These are phyloP conservation scores for Backusella parvicylindrica DNA, from an alignment of 192 early-diverging fungal genomes.

Conservation along the genomic window DNA sequence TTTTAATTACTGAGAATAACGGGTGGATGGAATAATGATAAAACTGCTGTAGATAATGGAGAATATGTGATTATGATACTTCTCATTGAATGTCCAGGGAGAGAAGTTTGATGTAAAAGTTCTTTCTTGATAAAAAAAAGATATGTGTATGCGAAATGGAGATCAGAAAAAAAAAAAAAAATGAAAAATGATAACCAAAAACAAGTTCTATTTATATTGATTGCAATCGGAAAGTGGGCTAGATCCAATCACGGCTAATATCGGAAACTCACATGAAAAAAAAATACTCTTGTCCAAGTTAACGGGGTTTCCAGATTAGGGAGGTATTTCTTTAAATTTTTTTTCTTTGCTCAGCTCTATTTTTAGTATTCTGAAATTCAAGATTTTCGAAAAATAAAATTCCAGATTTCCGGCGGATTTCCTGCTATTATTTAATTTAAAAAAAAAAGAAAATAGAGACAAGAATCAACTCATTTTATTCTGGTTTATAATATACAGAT, in stretches of 20 bases:
- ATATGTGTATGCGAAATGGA: neutral
- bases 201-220: constrained; percentile 7
- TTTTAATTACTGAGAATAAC: constrained; percentile 11
- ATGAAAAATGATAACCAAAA: neutral
- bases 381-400: no score
- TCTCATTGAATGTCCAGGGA: constrained; percentile 12
- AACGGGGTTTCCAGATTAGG: neutral
- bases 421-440: no score
- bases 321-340: neutral
- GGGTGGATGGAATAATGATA: constrained; percentile 3
- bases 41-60: constrained; percentile 11
- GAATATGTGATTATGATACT: constrained; percentile 7
- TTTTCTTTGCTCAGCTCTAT: neutral
- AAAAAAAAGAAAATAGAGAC: no score
- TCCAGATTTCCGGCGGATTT: no score
- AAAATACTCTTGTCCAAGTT: neutral
- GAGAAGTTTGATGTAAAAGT: neutral
- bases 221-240: neutral
- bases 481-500: no score
- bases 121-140: neutral
- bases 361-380: neutral
- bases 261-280: constrained; percentile 2
- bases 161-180: neutral
- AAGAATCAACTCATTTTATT: no score
- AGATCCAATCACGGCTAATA: constrained; percentile 1